A percentile compares a stretch with the other conserved stretches of the same genome.
These are phyloP conservation scores for Candida schatavii DNA, from an alignment of 805 yeast genomes.

Conservation along the genomic window DNA sequence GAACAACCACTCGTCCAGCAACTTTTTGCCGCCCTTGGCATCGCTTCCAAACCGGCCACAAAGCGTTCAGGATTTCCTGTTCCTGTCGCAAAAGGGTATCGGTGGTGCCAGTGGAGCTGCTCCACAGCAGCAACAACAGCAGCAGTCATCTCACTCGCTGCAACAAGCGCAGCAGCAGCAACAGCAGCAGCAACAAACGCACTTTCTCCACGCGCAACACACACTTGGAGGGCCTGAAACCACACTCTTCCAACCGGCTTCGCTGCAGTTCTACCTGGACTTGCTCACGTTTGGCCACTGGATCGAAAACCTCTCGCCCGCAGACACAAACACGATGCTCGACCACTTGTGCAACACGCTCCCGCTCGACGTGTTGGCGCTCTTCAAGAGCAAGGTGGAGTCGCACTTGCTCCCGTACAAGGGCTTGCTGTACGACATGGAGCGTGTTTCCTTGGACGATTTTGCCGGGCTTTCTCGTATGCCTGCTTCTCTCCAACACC, in stretches of 20 bases:
- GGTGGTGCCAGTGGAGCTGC: too few relatives aligned
- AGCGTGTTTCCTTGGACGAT: conserved; percentile 12
- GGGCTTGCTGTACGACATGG: conserved; percentile 12
- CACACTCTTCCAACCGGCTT: conserved; percentile 10
- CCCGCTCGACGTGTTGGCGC: conserved; percentile 49
- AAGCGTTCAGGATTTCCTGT: conserved; percentile 37
- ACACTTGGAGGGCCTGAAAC: conserved; percentile 22
- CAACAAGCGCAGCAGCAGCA: background rate
- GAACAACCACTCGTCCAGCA: conserved; percentile 14
- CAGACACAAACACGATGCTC: conserved; percentile 50
- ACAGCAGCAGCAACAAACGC: conserved; percentile 1
- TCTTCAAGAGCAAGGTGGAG: conserved; percentile 49
- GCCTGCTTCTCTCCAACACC: too few relatives aligned
- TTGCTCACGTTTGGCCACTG: conserved; percentile 49
- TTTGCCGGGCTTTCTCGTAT: background rate
- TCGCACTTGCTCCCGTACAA: conserved; percentile 23
- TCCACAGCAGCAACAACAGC: background rate
- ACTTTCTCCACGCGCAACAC: background rate
- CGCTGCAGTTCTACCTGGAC: conserved; percentile 44
- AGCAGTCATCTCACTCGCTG: background rate
- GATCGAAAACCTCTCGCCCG: conserved; percentile 49
- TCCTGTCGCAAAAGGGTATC: too few relatives aligned
- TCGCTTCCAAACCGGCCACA: conserved; percentile 39
- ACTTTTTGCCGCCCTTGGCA: conserved; percentile 28
- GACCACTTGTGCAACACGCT: conserved; percentile 51